These are phyloP conservation scores for Phyllachora maydis DNA, from an alignment of 2,329 filamentous ascomycete genomes.

Conservation along the genomic window DNA sequence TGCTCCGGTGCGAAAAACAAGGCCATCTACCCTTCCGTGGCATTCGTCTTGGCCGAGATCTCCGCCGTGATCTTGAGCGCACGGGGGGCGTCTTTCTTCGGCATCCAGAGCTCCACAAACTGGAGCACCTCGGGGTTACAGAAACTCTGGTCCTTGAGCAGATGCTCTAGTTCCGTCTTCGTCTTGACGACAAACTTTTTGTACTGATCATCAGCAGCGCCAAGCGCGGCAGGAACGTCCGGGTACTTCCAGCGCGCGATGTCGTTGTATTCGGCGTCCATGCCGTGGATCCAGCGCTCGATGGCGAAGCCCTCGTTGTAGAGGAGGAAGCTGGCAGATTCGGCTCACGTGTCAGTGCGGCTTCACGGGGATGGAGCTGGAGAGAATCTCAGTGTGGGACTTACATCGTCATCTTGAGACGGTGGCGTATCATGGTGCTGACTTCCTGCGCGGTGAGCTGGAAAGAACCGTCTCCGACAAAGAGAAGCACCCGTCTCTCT, in stretches of 20 bases:
- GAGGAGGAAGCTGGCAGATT: slow-evolving; percentile 44
- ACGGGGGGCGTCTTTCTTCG: slow-evolving; percentile 54
- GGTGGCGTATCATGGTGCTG: slow-evolving; percentile 61
- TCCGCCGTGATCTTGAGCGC: slow-evolving; percentile 50
- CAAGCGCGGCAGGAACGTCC: slow-evolving; percentile 46
- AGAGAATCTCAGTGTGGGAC: slow-evolving; percentile 12
- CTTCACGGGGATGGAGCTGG: too few species aligned
- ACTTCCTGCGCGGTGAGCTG: slow-evolving; percentile 73
- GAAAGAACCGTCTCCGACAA: slow-evolving; percentile 77
- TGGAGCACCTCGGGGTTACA: slow-evolving; percentile 32
- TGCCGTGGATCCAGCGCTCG: slow-evolving; percentile 73
- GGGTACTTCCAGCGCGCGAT: slow-evolving; percentile 54
- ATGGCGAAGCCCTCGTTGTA: slow-evolving; percentile 84
- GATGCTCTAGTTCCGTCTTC: slow-evolving; percentile 41
- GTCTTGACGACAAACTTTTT: slow-evolving; percentile 49
- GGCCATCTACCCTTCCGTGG: too few species aligned
- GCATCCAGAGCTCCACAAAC: slow-evolving; percentile 70
- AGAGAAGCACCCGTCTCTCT: slow-evolving; percentile 52
- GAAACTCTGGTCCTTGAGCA: slow-evolving; percentile 47
- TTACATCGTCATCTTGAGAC: slow-evolving; percentile 57
- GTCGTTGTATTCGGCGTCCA: slow-evolving; percentile 65
- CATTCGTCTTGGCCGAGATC: slow-evolving; percentile 48
- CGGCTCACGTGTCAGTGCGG: not conserved
- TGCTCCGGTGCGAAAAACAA: too few species aligned
- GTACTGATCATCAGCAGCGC: slow-evolving; percentile 31